Base-by-base conservation (phyloP, 768 basidiomycete species). In the Tephrocybe rancida region DNA sequence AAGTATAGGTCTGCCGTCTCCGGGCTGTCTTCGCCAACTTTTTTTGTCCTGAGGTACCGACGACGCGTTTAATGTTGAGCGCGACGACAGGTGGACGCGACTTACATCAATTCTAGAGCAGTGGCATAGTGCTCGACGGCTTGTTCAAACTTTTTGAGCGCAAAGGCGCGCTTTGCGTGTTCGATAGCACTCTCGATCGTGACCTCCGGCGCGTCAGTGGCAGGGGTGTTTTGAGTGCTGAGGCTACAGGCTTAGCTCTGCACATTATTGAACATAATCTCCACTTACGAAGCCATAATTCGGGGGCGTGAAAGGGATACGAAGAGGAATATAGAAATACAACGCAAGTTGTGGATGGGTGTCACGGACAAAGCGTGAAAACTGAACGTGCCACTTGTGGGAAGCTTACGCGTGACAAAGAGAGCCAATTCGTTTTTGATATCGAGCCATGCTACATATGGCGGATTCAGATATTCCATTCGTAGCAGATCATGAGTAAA, bases 1-100 rank as follows among this genome's bases (percentile, higher is more conserved):
- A 96, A 88, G 56, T 98, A 90, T 19, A 96, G 67, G 63, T 98
- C 93, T 7, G 94, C 96, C 48, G 81, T 86, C 64, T 91, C 86
- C 0, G 89, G 87, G 21, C 88, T 84, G 63, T 93, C 80, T 44
- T 98, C 95, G 32, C 86, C 90, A 54, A 85, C 74, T 61, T 85
- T 77, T 63, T 82, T 73, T 22, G 91, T 90, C 58, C 93, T 95
- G 56, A 47, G 54, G 26, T 30, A 46, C 49, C n/a, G 32, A 44
- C 14, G 21, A 60, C 60, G 64, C 63, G 54, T 62, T 42, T 14
- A 24, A 50, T 35, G 37, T 38, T 25, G 25, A 52, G 37, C 38
- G 58, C 42, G 48, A 37, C 47, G 24, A 22, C 49, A 46, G 26
- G 56, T 32, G 43, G 51, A 68, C 70, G 70, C 65, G 74, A 84